Evolutionary conservation across 78 protist genomes (phyloP).

Genomic region (Dictyostelium firmibasis): DNA sequence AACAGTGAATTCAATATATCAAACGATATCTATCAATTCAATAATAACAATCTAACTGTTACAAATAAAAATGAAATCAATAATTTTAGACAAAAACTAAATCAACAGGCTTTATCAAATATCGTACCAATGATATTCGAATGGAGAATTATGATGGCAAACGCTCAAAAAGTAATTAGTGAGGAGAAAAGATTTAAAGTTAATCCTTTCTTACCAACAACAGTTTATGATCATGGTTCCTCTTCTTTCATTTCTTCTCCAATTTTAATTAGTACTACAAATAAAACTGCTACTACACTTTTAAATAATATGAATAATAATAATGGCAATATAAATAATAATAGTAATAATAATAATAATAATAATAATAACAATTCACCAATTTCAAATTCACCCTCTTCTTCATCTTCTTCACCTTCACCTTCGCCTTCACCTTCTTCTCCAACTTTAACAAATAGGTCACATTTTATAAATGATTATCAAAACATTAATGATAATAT

Average conservation of each 20-base stretch:
- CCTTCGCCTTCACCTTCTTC: neutral
- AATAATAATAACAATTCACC: neutral
- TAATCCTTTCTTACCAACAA: constrained; percentile 3
- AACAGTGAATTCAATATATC: neutral
- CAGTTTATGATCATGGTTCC: constrained; percentile 12
- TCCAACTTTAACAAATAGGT: neutral
- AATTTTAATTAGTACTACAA: constrained; percentile 6
- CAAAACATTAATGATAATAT: neutral
- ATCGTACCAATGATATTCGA: constrained; percentile 17
- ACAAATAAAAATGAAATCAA: neutral
- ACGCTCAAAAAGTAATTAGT: constrained; percentile 59
- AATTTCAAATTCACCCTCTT: neutral
- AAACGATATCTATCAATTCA: neutral
- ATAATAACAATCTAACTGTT: neutral
- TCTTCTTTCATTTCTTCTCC: constrained; percentile 27
- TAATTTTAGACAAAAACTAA: neutral
- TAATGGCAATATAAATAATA: neutral
- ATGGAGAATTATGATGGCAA: constrained; percentile 56
- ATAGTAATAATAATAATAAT: too few relatives aligned
- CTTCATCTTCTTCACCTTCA: neutral
- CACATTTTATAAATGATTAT: neutral
- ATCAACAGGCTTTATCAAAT: neutral
- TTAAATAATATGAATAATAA: neutral
- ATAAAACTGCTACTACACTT: neutral
- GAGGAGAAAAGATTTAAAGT: constrained; percentile 43